Base-by-base conservation (phyloP, 2,329 filamentous ascomycete species). In the Fusarium sp. region DNA sequence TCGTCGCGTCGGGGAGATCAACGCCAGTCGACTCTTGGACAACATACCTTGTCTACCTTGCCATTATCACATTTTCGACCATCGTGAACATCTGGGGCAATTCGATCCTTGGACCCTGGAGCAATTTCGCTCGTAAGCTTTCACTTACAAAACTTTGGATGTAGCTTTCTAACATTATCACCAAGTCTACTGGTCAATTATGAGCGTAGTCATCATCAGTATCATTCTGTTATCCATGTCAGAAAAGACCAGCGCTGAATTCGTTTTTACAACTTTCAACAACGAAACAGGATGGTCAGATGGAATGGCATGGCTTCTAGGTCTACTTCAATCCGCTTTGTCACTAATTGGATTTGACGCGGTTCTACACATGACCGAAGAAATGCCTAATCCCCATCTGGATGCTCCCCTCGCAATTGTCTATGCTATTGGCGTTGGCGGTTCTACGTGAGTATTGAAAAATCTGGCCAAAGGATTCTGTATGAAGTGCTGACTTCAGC, bases 121-220 rank as follows among this genome's bases (percentile, higher is more conserved):
- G 28, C 38, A 57, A 57, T 9, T 24, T 57, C 17, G 54, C 54
- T 24, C 54, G 54, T 57, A 47, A 6, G 38, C 35, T 9, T 24
- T 5, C 3, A 4, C 17, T 11, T 1, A 2, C 2, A 10, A 15
- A 7, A 7, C 7, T 7, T 7, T 7, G 0, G 5, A 14, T 15
- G 1, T 33, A 12, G 12, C 7, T 45, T 26, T 22, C 28, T 56
- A 35, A 56, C 54, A 6, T 14, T 45, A 1, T 8, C 6, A 10
- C 13, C 9, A 24, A 56, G 54, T 57, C 6, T 57, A 57, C 28
- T 57, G 54, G 54, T 57, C 54, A 17, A 57, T 57, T 20, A 7
- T 44, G 8, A 57, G 54, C 22, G 38, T 57, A 1, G 38, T 45
- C 13, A 45, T 57, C 13, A 45, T 57, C 22, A 57, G 54, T 5